A percentile compares a stretch with the other conserved stretches of the same genome.
Evolutionary conservation across 768 basidiomycete genomes (phyloP).

Genomic region (Auriscalpium microsporum): DNA sequence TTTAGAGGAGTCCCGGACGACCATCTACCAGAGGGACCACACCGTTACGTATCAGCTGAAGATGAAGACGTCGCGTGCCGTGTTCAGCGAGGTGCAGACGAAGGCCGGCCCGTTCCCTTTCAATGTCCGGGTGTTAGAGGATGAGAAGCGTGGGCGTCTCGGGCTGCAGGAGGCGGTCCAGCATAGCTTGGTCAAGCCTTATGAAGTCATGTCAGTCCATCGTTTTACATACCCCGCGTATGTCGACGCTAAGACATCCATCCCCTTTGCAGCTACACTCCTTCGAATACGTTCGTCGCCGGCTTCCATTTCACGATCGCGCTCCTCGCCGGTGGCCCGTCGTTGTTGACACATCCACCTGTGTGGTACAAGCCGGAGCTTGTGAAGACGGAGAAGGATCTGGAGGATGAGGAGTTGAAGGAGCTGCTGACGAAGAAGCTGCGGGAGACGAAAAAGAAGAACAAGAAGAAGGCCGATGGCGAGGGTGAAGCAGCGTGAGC

Average conservation of each 20-base stretch:
- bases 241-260: too few species aligned
- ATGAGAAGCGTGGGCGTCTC: constrained; percentile 92
- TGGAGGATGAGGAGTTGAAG: constrained; percentile 85
- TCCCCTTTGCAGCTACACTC: constrained; percentile 53
- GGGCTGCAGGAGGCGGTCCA: constrained; percentile 94
- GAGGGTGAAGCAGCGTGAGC: constrained; percentile 42
- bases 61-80: constrained; percentile 94
- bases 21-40: constrained; percentile 86
- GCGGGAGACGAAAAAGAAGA: constrained; percentile 86
- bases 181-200: constrained; percentile 88
- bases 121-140: constrained; percentile 88
- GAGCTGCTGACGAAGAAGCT: constrained; percentile 67
- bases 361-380: constrained; percentile 91
- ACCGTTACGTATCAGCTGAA: constrained; percentile 90
- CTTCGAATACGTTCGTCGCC: constrained; percentile 76
- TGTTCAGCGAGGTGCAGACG: constrained; percentile 96
- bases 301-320: constrained; percentile 98
- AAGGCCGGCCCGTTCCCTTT: constrained; percentile 98
- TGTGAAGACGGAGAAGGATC: constrained; percentile 80
- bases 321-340: constrained; percentile 80
- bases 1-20: constrained; percentile 80
- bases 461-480: constrained; percentile 70
- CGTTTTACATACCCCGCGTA: not conserved
- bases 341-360: constrained; percentile 81
- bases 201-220: constrained; percentile 78